Conservation (phyloP, 768 basidiomycete genomes). For the Clitopilus passeckerianus region DNA sequence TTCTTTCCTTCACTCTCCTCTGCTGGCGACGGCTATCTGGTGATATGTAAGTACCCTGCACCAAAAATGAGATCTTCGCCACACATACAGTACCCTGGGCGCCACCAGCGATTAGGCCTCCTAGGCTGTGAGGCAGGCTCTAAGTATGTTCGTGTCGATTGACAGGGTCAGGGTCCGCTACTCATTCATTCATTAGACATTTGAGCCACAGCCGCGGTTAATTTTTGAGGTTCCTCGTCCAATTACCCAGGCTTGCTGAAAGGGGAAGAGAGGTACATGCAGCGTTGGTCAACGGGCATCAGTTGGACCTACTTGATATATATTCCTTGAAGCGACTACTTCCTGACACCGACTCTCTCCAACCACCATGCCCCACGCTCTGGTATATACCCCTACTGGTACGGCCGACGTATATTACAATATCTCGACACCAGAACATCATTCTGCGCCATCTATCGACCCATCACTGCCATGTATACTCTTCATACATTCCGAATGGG, state of each 20-base stretch:
- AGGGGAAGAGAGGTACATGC: background rate
- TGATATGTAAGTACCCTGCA: background rate
- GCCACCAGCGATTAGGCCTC: background rate
- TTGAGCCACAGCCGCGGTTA: background rate
- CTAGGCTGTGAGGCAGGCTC: too few relatives aligned
- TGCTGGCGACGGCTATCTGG: background rate
- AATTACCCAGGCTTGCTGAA: background rate
- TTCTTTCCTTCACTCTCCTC: background rate
- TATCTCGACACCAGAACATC: slow-evolving; percentile 13
- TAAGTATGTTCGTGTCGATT: background rate
- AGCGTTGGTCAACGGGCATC: background rate
- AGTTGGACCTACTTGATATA: background rate
- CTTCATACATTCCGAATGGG: slow-evolving; percentile 16
- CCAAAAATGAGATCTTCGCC: background rate
- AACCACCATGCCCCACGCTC: slow-evolving; percentile 11
- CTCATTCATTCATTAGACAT: background rate
- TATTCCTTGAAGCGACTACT: background rate
- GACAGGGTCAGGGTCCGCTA: background rate
- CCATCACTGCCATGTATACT: slow-evolving; percentile 14
- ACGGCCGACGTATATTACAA: slow-evolving; percentile 13
- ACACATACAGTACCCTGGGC: background rate
- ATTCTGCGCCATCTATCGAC: slow-evolving; percentile 11
- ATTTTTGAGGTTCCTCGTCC: background rate
- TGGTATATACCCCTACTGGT: slow-evolving; percentile 10
- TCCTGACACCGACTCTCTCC: background rate